A percentile compares a stretch with the other conserved stretches of the same genome.
phyloP scores from a whole-genome alignment of 23 red algal genomes.

The Pyropia yezoensis region DNA sequence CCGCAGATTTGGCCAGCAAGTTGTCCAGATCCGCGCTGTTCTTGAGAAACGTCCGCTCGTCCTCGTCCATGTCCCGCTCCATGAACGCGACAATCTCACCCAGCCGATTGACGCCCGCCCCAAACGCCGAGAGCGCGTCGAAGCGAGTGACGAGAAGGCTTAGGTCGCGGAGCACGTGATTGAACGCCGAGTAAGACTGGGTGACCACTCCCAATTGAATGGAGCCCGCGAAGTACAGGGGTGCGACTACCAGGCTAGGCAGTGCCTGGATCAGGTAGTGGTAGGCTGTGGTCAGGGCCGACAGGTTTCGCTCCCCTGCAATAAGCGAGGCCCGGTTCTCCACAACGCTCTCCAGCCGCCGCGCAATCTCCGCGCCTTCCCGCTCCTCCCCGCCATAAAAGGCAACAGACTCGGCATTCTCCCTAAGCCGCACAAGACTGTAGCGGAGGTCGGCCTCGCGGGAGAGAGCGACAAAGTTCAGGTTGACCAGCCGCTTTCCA shows the following conservation, averaged over 20 bases:
- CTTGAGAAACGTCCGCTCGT: conserved; percentile 38
- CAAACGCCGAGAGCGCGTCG: conserved; percentile 77
- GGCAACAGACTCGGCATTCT: conserved; percentile 89
- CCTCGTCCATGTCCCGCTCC: conserved; percentile 42
- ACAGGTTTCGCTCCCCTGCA: conserved; percentile 60
- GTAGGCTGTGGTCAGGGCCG: conserved; percentile 67
- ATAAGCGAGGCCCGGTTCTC: conserved; percentile 58
- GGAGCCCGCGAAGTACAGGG: conserved; percentile 71
- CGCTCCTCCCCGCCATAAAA: conserved; percentile 80
- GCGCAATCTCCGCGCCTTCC: conserved; percentile 32
- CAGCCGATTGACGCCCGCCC: conserved; percentile 73
- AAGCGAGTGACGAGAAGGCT: conserved; percentile 82
- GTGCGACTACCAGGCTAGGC: conserved; percentile 71
- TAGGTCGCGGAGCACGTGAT: conserved; percentile 73
- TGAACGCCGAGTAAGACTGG: conserved; percentile 84
- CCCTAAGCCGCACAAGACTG: conserved; percentile 69
- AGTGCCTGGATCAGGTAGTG: conserved; percentile 86
- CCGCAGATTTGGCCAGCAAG: neutral
- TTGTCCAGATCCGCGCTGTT: conserved; percentile 1
- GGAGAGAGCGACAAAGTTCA: conserved; percentile 73
- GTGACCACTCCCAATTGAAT: conserved; percentile 74
- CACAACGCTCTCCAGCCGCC: conserved; percentile 54
- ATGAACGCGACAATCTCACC: conserved; percentile 72
- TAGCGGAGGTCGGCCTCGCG: conserved; percentile 92
- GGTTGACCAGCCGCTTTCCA: conserved; percentile 53